Base-by-base conservation (phyloP, 345 rosid genomes). In the Euclidium syriacum region DNA sequence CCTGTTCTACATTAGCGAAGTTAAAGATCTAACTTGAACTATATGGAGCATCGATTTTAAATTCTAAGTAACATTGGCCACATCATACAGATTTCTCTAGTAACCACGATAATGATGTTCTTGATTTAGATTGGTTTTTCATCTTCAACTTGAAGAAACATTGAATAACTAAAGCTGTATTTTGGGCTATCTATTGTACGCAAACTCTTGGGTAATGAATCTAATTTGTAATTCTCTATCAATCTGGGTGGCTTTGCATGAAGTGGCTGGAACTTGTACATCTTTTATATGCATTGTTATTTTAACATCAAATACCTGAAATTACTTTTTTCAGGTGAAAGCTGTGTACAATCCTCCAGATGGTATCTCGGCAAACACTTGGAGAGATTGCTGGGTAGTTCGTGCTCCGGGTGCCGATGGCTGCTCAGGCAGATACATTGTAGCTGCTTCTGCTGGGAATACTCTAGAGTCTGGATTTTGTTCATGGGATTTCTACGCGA, bases 321-420 rank as follows among this genome's bases (percentile, higher is more conserved):
- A 25, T 10, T 46, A 34, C 7, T 58, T 51, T n/a, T 16, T 72
- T 32, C 80, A 95, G 99, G 96, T 80, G 73, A 95, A 95, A 79
- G 66, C 91, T 1, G 82, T 84, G 50, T 95, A 95, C 79, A 75
- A 77, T 71, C 87, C 97, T 55, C 87, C 95, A 33, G 56, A 53
- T 38, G 87, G 67, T 29, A 65, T 86, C 58, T 81, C 89, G 29
- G 84, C 79, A 60, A 76, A 79, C 59, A 76, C 77, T 10, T 90
- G 99, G 99, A 82, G 92, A 71, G 99, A 95, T 70, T 95, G 99
- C 74, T 95, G 99, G 99, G 75, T 95, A 25, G 79, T 95, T 33
- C 95, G 99, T 70, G 98, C 98, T 32, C 77, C 97, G 6, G 65
- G 88, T 67, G 81, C 90, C 4, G 99, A 95, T 78, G 99, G 98